A percentile compares a stretch with the other conserved stretches of the same genome.
Conservation (phyloP, 1,284 basidiomycete species). For the Puccinia hordei region DNA sequence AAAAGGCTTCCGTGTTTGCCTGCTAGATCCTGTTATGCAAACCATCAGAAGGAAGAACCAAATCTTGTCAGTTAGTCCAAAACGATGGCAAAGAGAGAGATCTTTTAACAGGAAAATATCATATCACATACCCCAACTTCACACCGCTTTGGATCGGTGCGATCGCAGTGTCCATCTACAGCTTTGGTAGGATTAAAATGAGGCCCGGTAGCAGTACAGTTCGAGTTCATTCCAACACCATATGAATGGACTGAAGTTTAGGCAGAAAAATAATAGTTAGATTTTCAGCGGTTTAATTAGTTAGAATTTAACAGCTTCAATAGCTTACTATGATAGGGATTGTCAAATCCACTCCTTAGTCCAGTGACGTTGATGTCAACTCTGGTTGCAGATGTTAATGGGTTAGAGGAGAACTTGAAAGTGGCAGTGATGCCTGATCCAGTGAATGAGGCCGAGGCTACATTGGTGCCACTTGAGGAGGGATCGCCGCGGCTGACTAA, state of each 20-base stretch:
- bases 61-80: neutral
- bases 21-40: constrained; percentile 13
- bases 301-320: neutral
- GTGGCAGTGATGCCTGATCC: neutral
- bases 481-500: neutral
- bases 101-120: neutral
- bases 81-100: neutral
- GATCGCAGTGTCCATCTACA: neutral
- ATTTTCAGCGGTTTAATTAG: neutral
- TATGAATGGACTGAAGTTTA: neutral
- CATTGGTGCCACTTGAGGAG: neutral
- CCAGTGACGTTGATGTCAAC: neutral
- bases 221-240: neutral
- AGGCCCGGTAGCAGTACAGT: neutral
- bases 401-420: neutral
- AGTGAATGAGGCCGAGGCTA: neutral
- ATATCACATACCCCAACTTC: neutral
- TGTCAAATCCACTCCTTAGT: neutral
- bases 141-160: neutral
- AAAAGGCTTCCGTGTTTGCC: constrained; percentile 20
- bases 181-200: constrained; percentile 11
- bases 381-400: neutral
- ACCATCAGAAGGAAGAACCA: neutral
- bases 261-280: neutral
- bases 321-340: constrained; percentile 21